Percentiles rank a stretch among this genome's conserved stretches.
phyloP scores from a whole-genome alignment of 75 land plant genomes.

The Selaginella tamariscina region DNA sequence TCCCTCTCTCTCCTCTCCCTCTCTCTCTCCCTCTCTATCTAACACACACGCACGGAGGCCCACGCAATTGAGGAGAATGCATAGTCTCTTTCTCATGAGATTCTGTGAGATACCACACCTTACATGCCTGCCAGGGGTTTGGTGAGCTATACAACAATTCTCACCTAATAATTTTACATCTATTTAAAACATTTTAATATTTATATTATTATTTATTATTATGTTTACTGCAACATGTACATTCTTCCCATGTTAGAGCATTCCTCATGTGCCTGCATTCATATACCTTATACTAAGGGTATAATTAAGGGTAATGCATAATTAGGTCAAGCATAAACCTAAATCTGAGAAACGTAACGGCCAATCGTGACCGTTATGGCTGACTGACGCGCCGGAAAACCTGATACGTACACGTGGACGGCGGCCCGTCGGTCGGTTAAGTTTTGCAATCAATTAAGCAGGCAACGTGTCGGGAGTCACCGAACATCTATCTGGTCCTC shows the following conservation, averaged over 20 bases:
- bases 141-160: neutral
- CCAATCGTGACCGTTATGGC: neutral
- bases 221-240: neutral
- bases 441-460: neutral
- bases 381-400: neutral
- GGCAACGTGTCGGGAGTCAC: conserved; percentile 4
- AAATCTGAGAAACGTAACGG: neutral
- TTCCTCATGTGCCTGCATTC: neutral
- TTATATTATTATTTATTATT: too few species aligned
- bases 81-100: neutral
- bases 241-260: neutral
- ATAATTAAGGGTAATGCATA: too few species aligned
- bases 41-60: neutral
- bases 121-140: neutral
- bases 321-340: neutral
- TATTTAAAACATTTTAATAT: too few species aligned
- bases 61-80: neutral
- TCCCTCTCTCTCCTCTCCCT: too few species aligned
- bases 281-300: neutral
- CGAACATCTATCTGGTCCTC: neutral
- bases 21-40: neutral
- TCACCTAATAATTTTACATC: conserved; percentile 2
- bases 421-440: neutral
- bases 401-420: neutral
- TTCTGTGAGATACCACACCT: neutral